Percentiles rank a stretch among this genome's conserved stretches.
Conservation (phyloP, 1,284 basidiomycete genomes). For the Mycena citricolor region DNA sequence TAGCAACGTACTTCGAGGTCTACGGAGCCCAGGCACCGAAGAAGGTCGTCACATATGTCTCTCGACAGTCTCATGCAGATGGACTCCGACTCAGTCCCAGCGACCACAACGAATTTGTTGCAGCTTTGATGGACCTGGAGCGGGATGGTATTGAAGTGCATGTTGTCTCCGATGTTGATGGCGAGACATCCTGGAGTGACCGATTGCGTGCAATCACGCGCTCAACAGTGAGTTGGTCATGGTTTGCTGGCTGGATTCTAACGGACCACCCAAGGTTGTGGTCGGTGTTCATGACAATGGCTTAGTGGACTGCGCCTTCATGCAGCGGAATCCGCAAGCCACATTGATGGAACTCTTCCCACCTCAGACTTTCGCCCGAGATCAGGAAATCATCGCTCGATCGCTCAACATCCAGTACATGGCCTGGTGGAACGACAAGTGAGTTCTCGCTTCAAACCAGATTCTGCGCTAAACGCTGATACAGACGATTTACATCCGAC, state of each 20-base stretch:
- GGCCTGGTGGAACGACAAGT: conserved; percentile 68
- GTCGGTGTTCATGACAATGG: conserved; percentile 73
- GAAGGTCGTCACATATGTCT: conserved; percentile 73
- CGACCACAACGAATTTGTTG: conserved; percentile 55
- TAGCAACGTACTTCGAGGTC: conserved; percentile 52
- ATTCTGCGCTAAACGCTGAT: conserved; percentile 36
- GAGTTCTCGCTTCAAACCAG: background rate
- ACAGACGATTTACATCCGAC: conserved; percentile 29
- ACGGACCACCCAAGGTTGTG: conserved; percentile 49
- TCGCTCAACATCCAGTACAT: conserved; percentile 72
- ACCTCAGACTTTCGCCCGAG: conserved; percentile 65
- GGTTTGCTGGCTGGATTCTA: conserved; percentile 5
- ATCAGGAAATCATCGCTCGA: conserved; percentile 62
- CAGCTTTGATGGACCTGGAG: conserved; percentile 51
- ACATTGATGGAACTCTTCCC: conserved; percentile 82
- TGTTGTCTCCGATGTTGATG: conserved; percentile 57
- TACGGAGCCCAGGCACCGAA: conserved; percentile 28
- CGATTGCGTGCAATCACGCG: conserved; percentile 66
- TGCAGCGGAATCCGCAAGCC: conserved; percentile 58
- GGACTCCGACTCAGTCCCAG: conserved; percentile 42
- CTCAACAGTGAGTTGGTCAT: conserved; percentile 59
- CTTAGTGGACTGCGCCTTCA: conserved; percentile 71
- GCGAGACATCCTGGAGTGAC: conserved; percentile 51
- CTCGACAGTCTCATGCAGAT: conserved; percentile 53
- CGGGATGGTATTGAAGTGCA: conserved; percentile 65